These are phyloP conservation scores for Rubroshorea leprosula DNA, from an alignment of 345 rosid genomes.

Conservation along the genomic window DNA sequence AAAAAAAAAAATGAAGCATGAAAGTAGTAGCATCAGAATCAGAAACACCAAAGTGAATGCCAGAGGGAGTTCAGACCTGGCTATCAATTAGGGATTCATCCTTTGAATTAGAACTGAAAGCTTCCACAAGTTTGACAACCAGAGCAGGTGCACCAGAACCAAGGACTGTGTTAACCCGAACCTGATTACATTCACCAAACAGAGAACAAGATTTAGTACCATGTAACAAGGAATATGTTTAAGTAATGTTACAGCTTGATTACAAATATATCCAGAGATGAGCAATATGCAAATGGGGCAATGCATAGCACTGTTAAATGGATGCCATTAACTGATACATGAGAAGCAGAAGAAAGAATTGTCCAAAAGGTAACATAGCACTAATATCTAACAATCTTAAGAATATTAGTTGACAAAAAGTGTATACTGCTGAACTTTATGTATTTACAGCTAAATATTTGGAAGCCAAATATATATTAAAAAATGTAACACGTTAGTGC, in stretches of 20 bases:
- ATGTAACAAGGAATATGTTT: too few relatives aligned
- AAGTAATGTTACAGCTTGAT: too few relatives aligned
- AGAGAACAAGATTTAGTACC: neutral
- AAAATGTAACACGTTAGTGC: too few relatives aligned
- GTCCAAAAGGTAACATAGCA: too few relatives aligned
- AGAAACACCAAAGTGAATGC: slow-evolving; percentile 7
- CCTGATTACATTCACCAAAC: slow-evolving; percentile 37
- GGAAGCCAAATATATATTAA: too few relatives aligned
- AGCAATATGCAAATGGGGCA: neutral
- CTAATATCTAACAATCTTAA: too few relatives aligned
- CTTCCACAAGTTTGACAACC: slow-evolving; percentile 61
- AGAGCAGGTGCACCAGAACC: slow-evolving; percentile 82
- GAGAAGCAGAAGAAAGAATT: neutral
- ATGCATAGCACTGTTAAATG: neutral
- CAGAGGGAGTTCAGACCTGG: slow-evolving; percentile 42
- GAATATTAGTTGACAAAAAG: too few relatives aligned
- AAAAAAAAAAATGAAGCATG: slow-evolving; percentile 10
- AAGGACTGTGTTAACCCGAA: slow-evolving; percentile 76
- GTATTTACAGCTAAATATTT: too few relatives aligned
- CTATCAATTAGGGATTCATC: slow-evolving; percentile 52
- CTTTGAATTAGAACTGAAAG: slow-evolving; percentile 43
- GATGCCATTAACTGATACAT: neutral
- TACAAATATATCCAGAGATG: neutral
- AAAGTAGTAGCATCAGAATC: neutral
- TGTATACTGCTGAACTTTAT: too few relatives aligned